Conservation (phyloP, 192 early-diverging fungal species). For the Bifiguratus adelaidae region DNA sequence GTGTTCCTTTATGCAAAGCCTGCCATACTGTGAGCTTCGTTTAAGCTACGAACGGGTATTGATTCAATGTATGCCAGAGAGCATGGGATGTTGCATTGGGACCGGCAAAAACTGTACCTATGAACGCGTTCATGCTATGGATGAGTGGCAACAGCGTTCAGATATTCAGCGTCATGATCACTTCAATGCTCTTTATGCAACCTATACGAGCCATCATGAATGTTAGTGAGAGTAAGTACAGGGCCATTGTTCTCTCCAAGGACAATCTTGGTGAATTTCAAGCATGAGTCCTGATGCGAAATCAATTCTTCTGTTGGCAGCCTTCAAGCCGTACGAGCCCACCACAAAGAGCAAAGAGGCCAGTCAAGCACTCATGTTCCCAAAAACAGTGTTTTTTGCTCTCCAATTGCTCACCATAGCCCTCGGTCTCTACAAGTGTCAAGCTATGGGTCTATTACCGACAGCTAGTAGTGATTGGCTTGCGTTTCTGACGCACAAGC, state of each 20-base stretch:
- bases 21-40: neutral
- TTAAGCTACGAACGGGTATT: neutral
- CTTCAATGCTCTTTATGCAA: constrained; percentile 90
- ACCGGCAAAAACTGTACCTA: constrained; percentile 87
- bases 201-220: constrained; percentile 66
- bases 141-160: constrained; percentile 97
- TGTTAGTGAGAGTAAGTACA: constrained; percentile 45
- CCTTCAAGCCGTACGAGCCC: constrained; percentile 67
- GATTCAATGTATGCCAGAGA: constrained; percentile 46
- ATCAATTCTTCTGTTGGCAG: neutral
- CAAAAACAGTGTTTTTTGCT: constrained; percentile 76
- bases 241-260: neutral
- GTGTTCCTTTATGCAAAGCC: neutral
- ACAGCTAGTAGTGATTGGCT: constrained; percentile 93
- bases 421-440: constrained; percentile 86
- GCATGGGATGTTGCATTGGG: constrained; percentile 92
- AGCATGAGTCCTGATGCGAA: neutral
- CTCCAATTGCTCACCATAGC: constrained; percentile 71
- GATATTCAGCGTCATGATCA: constrained; percentile 93
- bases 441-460: constrained; percentile 91
- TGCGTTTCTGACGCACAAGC: constrained; percentile 73
- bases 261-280: neutral
- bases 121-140: constrained; percentile 98
- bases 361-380: constrained; percentile 41
- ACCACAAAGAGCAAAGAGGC: constrained; percentile 31